Evolutionary conservation across 2,329 filamentous ascomycete genomes (phyloP).

Genomic region (Xylariales sp.): DNA sequence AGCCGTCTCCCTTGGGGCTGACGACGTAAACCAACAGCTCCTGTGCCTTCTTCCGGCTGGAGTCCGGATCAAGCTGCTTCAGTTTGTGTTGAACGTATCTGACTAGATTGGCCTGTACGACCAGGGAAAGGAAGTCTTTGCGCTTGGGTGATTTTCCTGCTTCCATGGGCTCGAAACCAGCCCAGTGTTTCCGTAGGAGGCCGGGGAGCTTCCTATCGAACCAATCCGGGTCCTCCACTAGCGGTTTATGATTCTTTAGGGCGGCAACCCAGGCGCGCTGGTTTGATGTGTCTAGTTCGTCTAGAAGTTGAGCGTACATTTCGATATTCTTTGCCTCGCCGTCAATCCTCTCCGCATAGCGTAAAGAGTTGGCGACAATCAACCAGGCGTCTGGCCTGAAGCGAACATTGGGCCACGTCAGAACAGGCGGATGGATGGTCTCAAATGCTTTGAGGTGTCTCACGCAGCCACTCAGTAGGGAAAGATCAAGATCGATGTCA

Average conservation of each 20-base stretch:
- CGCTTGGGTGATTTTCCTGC: constrained; percentile 50
- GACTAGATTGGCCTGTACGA: constrained; percentile 48
- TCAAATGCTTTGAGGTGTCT: constrained; percentile 48
- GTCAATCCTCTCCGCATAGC: constrained; percentile 48
- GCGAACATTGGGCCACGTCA: constrained; percentile 49
- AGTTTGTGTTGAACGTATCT: constrained; percentile 45
- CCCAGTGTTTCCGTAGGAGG: constrained; percentile 48
- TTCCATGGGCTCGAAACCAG: constrained; percentile 51
- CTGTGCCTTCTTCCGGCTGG: constrained; percentile 46
- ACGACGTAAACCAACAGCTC: constrained; percentile 49
- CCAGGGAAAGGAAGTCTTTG: constrained; percentile 47
- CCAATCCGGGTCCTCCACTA: constrained; percentile 51
- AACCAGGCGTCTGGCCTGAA: constrained; percentile 50
- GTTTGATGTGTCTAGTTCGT: constrained; percentile 48
- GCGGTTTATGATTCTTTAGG: constrained; percentile 46
- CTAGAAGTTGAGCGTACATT: constrained; percentile 46
- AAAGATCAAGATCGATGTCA: constrained; percentile 45
- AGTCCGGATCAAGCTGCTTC: constrained; percentile 33
- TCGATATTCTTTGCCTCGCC: constrained; percentile 39
- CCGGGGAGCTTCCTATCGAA: constrained; percentile 46
- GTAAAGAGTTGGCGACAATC: constrained; percentile 48
- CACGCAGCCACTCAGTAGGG: constrained; percentile 48
- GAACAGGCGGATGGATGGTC: constrained; percentile 43
- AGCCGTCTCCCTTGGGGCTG: constrained; percentile 48
- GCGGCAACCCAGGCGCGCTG: constrained; percentile 47